Base-by-base conservation (phyloP, 1,139 yeast species). In the Geotrichum histeridarum region DNA sequence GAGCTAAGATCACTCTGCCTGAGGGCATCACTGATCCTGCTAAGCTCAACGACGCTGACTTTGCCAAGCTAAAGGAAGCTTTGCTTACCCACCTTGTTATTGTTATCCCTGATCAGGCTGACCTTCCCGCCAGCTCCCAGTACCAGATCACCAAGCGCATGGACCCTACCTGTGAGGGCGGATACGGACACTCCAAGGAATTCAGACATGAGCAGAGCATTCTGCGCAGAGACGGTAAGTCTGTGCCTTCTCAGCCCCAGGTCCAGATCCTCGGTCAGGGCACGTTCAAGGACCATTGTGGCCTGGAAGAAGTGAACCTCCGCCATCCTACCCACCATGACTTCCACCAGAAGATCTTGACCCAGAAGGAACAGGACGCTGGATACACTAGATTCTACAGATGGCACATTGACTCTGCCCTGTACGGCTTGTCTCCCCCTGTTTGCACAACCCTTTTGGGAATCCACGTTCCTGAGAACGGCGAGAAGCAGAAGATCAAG, bases 201-300 rank as follows among this genome's bases (percentile, higher is more conserved):
- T 86, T 87, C 70, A 82, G 93, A 66, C 90, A 88, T 64, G 77
- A 79, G 54, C 80, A 84, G 63, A 83, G 90, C 1, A 88, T 88
- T 35, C 77, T 88, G 60, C 82, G 81, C 60, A 86, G 84, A 66
- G 95, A 88, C 65, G 94, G 95, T 44, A 78, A 80, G 56, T 79
- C 90, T 2, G 88, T 87, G 42, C 90, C 91, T 51, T 70, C 75
- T 50, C 90, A 86, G 67, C 95, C 96, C 2, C 95, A 87, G 68
- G 95, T 88, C 22, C 94, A 87, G 72, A 85, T 87, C 64, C 79
- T 88, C 57, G 96, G 96, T 39, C 91, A 87, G 66, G 95, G 95
- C 9, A 69, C 69, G 1, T 82, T 75, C 51, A 83, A 84, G 18
- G 76, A 77, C 41, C 84, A 77, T 59, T 84, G 82, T 62, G 95